Percentiles rank a stretch among this genome's conserved stretches.
Conservation (phyloP, 163 green algal genomes). For the Botryococcus braunii region DNA sequence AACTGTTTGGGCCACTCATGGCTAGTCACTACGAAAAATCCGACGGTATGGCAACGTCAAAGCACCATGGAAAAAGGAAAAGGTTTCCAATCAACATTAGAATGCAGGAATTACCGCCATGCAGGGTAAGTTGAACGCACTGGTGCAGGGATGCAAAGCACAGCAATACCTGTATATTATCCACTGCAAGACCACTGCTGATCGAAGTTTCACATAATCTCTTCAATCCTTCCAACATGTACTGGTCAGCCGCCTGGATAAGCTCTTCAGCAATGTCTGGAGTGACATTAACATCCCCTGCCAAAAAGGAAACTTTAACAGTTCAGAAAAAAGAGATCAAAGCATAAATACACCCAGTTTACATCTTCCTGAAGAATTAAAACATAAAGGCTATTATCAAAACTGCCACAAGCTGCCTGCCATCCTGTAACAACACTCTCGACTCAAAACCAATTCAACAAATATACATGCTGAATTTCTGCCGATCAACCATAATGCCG, state of each 20-base stretch:
- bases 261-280: conserved; percentile 75
- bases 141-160: not conserved
- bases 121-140: not conserved
- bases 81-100: not conserved
- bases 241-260: conserved; percentile 83
- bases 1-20: not conserved
- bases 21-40: not conserved
- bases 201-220: conserved; percentile 83
- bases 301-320: too few species aligned
- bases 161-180: conserved; percentile 36
- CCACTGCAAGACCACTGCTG: conserved; percentile 51
- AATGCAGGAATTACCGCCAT: not conserved
- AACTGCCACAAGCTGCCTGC: too few species aligned
- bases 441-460: too few species aligned
- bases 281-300: conserved; percentile 35
- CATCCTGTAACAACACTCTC: too few species aligned
- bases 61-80: not conserved
- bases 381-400: too few species aligned
- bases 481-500: too few species aligned
- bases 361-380: too few species aligned
- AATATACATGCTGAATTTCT: too few species aligned
- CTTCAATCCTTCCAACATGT: conserved; percentile 91
- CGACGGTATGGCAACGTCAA: not conserved
- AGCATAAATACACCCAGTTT: too few species aligned
- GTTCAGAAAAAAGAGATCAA: too few species aligned